Evolutionary conservation across 345 rosid genomes (phyloP).

Genomic region (Populus alba): DNA sequence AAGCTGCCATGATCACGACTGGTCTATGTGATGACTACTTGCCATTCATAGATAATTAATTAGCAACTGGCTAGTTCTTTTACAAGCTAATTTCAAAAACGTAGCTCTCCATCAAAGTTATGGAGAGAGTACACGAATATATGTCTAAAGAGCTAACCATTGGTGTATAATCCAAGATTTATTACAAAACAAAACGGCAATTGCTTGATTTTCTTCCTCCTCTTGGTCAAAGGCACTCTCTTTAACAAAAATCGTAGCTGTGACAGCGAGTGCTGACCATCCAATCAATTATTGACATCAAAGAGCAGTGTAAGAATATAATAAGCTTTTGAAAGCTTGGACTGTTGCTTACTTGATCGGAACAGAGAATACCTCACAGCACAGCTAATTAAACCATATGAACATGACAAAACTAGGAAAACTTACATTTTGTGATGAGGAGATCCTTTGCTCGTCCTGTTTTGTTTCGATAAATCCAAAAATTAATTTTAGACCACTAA

Average conservation of each 20-base stretch:
- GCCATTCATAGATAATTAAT: background rate
- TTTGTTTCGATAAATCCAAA: background rate
- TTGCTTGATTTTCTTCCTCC: slow-evolving; percentile 3
- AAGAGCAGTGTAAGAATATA: background rate
- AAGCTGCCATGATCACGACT: background rate
- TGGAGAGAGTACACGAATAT: background rate
- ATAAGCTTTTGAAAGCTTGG: background rate
- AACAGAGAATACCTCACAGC: background rate
- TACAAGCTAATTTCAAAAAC: background rate
- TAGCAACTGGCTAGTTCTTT: background rate
- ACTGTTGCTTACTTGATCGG: background rate
- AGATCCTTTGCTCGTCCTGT: background rate
- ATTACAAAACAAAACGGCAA: slow-evolving; percentile 32
- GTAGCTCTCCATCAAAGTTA: slow-evolving; percentile 9
- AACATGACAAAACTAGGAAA: background rate
- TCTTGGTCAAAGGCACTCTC: background rate
- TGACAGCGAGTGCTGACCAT: slow-evolving; percentile 24
- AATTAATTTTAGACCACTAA: no score
- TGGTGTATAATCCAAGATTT: slow-evolving; percentile 23
- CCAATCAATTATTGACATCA: slow-evolving; percentile 11
- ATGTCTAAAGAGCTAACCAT: slow-evolving; percentile 16
- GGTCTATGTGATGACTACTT: background rate
- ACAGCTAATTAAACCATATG: background rate
- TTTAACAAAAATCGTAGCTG: background rate
- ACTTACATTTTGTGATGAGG: background rate